These are phyloP conservation scores for Neurospora sp. DNA, from an alignment of 495 filamentous ascomycete genomes.

Conservation along the genomic window DNA sequence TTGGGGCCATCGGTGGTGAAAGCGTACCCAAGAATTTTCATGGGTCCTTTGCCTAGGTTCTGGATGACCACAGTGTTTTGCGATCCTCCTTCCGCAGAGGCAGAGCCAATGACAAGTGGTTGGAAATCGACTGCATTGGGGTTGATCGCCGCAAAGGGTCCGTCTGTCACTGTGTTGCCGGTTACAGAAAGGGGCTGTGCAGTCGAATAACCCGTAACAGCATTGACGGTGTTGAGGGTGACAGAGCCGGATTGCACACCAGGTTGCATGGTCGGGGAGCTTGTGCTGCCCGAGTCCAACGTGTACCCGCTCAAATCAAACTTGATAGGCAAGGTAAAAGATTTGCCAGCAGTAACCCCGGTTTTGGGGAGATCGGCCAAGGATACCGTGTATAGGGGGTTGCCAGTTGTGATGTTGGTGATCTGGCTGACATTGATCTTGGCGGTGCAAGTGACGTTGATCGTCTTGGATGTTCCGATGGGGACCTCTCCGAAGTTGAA, in stretches of 20 bases:
- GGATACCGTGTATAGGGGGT: constrained; percentile 20
- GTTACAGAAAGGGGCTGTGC: constrained; percentile 23
- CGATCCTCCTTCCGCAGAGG: constrained; percentile 13
- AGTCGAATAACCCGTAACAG: constrained; percentile 15
- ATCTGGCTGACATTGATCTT: constrained; percentile 25
- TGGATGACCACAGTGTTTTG: constrained; percentile 23
- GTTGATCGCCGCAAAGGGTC: constrained; percentile 23
- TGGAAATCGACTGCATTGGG: constrained; percentile 28
- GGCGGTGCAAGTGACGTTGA: constrained; percentile 25
- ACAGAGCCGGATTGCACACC: constrained; percentile 16
- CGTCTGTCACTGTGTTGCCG: constrained; percentile 8
- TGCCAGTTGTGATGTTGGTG: constrained; percentile 17
- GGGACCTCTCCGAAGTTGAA: constrained; percentile 32
- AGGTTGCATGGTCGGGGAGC: constrained; percentile 7
- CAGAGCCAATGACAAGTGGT: constrained; percentile 22
- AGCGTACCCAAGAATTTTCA: constrained; percentile 29
- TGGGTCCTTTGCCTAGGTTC: constrained; percentile 22
- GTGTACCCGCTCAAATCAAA: constrained; percentile 26
- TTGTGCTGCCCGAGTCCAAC: constrained; percentile 15
- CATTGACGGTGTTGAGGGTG: constrained; percentile 13
- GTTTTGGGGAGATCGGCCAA: constrained; percentile 25
- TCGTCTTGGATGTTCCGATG: constrained; percentile 16
- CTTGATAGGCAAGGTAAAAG: constrained; percentile 26
- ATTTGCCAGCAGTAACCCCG: constrained; percentile 16
- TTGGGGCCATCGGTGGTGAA: constrained; percentile 14